Conservation (phyloP, 1,284 basidiomycete species). For the Ganoderma leucocontextum region DNA sequence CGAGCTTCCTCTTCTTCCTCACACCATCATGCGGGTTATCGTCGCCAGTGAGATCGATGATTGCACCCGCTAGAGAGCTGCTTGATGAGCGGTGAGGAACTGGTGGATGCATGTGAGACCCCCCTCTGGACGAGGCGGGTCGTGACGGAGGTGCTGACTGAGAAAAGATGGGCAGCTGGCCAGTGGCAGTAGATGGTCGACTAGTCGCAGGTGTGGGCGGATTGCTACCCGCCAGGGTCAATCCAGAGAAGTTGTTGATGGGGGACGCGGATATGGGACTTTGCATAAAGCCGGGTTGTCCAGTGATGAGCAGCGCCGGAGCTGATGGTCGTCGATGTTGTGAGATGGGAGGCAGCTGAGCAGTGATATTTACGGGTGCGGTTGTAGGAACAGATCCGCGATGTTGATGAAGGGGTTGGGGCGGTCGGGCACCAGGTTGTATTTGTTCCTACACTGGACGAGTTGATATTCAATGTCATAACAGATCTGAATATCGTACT, state of each 20-base stretch:
- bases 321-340: constrained; percentile 25
- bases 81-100: constrained; percentile 7
- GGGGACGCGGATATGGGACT: constrained; percentile 23
- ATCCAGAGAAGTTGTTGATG: constrained; percentile 20
- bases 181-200: constrained; percentile 19
- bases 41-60: constrained; percentile 32
- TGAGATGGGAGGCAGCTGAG: constrained; percentile 11
- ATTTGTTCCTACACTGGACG: background rate
- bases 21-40: constrained; percentile 12
- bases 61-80: constrained; percentile 28
- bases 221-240: constrained; percentile 19
- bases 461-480: background rate
- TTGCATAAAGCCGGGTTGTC: constrained; percentile 8
- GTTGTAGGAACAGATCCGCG: constrained; percentile 17
- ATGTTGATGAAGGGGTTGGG: background rate
- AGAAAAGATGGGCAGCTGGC: background rate
- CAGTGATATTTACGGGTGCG: constrained; percentile 14
- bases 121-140: constrained; percentile 11
- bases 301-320: constrained; percentile 9
- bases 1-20: constrained; percentile 30
- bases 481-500: too few relatives aligned
- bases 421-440: background rate
- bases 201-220: constrained; percentile 21
- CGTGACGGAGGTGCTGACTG: background rate
- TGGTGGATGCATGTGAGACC: constrained; percentile 13